Evolutionary conservation across 345 rosid species (phyloP), one percentile per base, ranked within the genome.

Genomic region (Triadica sebifera): DNA sequence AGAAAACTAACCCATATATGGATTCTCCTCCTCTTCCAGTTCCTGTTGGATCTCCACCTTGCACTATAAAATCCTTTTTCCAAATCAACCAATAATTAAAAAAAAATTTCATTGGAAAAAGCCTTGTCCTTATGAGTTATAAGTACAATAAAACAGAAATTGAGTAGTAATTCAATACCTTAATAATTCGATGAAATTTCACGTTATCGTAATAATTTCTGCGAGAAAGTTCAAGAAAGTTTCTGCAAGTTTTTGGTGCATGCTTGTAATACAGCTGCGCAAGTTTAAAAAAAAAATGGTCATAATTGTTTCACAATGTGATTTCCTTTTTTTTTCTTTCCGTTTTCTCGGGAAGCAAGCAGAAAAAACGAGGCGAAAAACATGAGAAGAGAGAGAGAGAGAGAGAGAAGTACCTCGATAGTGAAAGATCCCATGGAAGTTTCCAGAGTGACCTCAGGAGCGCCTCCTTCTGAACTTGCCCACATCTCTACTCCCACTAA

Each of bases 21-120:
- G 98, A 93, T 80, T 91, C 88, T 67, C 97, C 97, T 22, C 97
- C 97, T 77, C 93, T 89, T 76, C 98, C 99, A 62, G 99, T 93
- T 53, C 94, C 99, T 0, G 99, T 95, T 53, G 98, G 99, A 84
- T 95, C 98, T 29, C 99, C 99, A 74, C 99, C 98, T 88, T 95
- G 98, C 71, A 95, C 94, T 19, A 95, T 90, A 84, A 95, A 95
- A 77, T 90, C 99, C 98, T 95, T 71, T 65, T 74, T n/a, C 73
- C 58, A 37, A 79, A 57, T 17, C 45, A 78, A 58, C n/a, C 64
- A 71, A 39, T 41, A 62, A 61, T n/a, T 66, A 13, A 41, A n/a
- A 1, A 13, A 53, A 50, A 16, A n/a, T n/a, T 8, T 3, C 38
- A 19, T 22, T 43, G 34, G n/a, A 62, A 7, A 34, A 55, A 38